Evolutionary conservation across 129 eudicot species (phyloP), one percentile per base, ranked within the genome.

Genomic region (Daucus carota): DNA sequence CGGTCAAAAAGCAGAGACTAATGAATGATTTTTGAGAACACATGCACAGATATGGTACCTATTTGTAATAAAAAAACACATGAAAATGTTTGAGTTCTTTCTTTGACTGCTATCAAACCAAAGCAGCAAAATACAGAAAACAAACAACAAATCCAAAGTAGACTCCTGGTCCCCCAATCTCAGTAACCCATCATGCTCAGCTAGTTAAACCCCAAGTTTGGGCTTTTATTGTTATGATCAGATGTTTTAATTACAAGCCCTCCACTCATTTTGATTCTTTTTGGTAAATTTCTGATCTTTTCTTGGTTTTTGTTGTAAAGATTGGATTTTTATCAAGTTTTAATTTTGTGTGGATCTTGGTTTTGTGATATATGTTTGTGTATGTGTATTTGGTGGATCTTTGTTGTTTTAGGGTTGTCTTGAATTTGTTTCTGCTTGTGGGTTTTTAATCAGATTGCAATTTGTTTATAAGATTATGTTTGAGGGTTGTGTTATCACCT

Each of bases 21-120:
- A 17, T 17, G 42, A 68, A 68, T n/a, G n/a, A 68, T n/a, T n/a
- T n/a, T n/a, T n/a, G n/a, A n/a, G n/a, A n/a, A n/a, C n/a, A n/a
- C n/a, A n/a, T n/a, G n/a, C n/a, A n/a, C n/a, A n/a, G n/a, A n/a
- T n/a, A n/a, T n/a, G n/a, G n/a, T n/a, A n/a, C n/a, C n/a, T n/a
- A n/a, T n/a, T 5, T 48, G 57, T 18, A 32, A 3, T n/a, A n/a
- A n/a, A n/a, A n/a, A n/a, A n/a, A n/a, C n/a, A 36, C n/a, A n/a
- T n/a, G n/a, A n/a, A n/a, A n/a, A 36, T 36, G 40, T 36, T 36
- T 36, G 5, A 36, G 57, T 47, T 72, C 40, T 43, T 42, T 42
- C 75, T 72, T 43, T 72, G 75, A 72, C 75, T 72, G 75, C 29
- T 32, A 72, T 43, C 57, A 43, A 43, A 71, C 74, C 28, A 62